A percentile compares a stretch with the other conserved stretches of the same genome.
Conservation (phyloP, 208 protist genomes). For the Crithidia fasciculata region DNA sequence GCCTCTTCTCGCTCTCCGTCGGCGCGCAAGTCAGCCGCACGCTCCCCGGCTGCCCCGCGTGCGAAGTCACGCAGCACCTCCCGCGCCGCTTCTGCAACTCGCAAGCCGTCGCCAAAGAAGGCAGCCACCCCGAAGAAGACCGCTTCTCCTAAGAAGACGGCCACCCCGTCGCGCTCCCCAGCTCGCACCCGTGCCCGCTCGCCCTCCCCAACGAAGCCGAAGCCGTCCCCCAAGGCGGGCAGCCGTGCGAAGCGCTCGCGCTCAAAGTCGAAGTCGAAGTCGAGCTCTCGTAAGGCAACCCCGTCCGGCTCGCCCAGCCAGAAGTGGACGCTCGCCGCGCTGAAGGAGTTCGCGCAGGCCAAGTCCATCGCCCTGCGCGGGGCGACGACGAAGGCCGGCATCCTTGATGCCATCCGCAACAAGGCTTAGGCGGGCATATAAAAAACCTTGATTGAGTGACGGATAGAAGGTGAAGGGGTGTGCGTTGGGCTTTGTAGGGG, state of each 20-base stretch:
- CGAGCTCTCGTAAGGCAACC: conserved; percentile 6
- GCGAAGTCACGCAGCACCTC: conserved; percentile 8
- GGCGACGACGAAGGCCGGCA: conserved; percentile 57
- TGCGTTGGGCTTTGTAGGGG: too few relatives aligned
- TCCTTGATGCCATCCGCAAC: conserved; percentile 62
- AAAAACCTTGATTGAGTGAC: too few relatives aligned
- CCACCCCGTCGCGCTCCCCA: conserved; percentile 17
- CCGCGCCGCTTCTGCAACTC: conserved; percentile 16
- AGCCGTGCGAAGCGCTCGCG: conserved; percentile 12
- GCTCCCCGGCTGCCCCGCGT: conserved; percentile 5
- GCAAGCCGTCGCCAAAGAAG: conserved; percentile 24
- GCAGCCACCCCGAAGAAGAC: neutral
- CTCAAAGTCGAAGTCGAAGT: conserved; percentile 5
- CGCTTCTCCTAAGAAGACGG: conserved; percentile 1
- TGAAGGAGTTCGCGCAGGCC: conserved; percentile 73
- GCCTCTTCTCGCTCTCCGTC: conserved; percentile 11
- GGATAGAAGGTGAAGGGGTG: too few relatives aligned
- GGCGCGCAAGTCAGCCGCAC: conserved; percentile 12
- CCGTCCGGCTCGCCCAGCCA: conserved; percentile 40
- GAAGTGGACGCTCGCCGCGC: conserved; percentile 66
- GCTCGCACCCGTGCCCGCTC: conserved; percentile 21
- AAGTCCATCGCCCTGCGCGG: conserved; percentile 56
- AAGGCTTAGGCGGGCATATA: conserved; percentile 4
- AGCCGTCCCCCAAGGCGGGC: conserved; percentile 1
- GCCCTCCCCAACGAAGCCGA: conserved; percentile 34